phyloP scores from a whole-genome alignment of 2,329 filamentous ascomycete species.

The Aquanectria penicillioides region DNA sequence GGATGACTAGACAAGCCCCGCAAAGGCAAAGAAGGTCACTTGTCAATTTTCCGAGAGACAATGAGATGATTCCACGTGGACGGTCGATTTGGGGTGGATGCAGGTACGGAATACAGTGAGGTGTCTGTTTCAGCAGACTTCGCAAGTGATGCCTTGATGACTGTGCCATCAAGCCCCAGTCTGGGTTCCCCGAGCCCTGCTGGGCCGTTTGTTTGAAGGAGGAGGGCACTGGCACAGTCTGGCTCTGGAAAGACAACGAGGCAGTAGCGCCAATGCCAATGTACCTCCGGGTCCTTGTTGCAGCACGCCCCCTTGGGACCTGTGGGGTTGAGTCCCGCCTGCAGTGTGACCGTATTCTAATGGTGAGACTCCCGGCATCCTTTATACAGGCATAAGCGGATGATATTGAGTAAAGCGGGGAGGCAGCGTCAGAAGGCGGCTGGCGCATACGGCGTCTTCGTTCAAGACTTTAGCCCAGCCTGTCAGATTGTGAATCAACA shows the following conservation, averaged over 20 bases:
- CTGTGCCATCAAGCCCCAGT: background rate
- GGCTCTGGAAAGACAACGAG: background rate
- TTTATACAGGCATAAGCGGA: constrained; percentile 6
- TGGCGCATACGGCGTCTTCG: constrained; percentile 28
- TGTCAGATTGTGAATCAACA: background rate
- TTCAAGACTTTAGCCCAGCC: background rate
- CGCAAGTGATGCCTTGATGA: background rate
- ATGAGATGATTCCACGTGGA: constrained; percentile 38
- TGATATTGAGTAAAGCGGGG: constrained; percentile 33
- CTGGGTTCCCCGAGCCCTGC: background rate
- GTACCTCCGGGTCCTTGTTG: constrained; percentile 15
- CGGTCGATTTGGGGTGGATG: constrained; percentile 27
- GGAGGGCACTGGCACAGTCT: constrained; percentile 12
- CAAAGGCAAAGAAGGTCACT: too few species aligned
- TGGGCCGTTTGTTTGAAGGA: background rate
- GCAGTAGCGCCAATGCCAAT: background rate
- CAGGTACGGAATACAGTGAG: constrained; percentile 35
- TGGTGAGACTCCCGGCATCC: constrained; percentile 18
- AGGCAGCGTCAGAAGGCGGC: constrained; percentile 23
- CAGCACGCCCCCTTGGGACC: constrained; percentile 9
- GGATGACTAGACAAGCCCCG: too few species aligned
- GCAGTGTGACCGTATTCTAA: constrained; percentile 27
- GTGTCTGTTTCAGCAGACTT: constrained; percentile 14
- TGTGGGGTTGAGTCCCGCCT: constrained; percentile 24
- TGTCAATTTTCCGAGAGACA: constrained; percentile 17